phyloP scores from a whole-genome alignment of 371 early-diverging fungal species.

The Rhizopus stolonifer region DNA sequence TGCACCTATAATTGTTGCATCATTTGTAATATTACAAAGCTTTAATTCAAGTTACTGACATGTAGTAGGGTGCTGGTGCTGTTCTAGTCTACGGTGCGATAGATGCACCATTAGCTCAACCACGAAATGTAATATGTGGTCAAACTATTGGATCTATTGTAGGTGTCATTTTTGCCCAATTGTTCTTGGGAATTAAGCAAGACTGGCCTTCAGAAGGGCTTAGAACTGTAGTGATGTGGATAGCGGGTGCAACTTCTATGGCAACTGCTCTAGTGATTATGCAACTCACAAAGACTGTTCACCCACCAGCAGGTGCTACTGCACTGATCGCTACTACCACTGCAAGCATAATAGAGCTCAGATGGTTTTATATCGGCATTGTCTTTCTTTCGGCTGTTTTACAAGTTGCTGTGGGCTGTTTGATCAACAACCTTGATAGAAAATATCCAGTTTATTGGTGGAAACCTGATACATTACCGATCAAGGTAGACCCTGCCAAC shows the following conservation, averaged over 20 bases:
- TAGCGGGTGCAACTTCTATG: constrained; percentile 68
- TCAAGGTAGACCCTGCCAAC: constrained; percentile 9
- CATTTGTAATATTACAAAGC: no score
- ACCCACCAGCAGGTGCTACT: constrained; percentile 77
- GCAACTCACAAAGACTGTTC: constrained; percentile 70
- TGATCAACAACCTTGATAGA: constrained; percentile 69
- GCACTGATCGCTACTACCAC: constrained; percentile 64
- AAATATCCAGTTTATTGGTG: constrained; percentile 75
- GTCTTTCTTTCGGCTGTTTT: constrained; percentile 52
- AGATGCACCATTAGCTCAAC: constrained; percentile 74
- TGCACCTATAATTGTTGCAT: constrained; percentile 43
- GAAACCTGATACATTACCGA: constrained; percentile 25
- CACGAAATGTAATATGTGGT: constrained; percentile 65
- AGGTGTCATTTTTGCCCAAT: constrained; percentile 61
- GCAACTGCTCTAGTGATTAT: constrained; percentile 63
- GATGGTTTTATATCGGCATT: constrained; percentile 63
- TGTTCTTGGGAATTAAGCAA: constrained; percentile 50
- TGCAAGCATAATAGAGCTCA: constrained; percentile 40
- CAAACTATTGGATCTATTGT: constrained; percentile 62
- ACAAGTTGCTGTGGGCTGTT: constrained; percentile 59
- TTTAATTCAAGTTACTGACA: neutral
- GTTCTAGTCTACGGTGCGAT: constrained; percentile 71
- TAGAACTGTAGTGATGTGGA: constrained; percentile 55
- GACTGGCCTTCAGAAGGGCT: constrained; percentile 27
- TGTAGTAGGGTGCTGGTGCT: constrained; percentile 67